Evolutionary conservation across 768 basidiomycete species (phyloP), one percentile per base, ranked within the genome.

Genomic region (Lactifluus hygrophoroides): DNA sequence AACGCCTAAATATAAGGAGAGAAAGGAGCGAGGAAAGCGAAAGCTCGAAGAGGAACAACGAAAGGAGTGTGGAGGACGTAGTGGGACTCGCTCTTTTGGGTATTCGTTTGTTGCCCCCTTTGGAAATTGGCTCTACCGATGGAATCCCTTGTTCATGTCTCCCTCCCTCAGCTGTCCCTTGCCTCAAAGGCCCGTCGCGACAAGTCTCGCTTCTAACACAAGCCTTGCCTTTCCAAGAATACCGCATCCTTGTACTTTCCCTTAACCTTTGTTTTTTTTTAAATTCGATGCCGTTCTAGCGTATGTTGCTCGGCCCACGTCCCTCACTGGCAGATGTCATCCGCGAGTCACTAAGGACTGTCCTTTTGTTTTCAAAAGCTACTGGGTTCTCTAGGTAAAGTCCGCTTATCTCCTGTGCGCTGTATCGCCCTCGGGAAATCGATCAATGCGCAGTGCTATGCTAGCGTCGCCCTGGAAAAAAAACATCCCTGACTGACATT

Each of bases 31-130:
- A 52, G 52, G 27, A 56, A 46, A 46, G 51, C 54, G 42, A 45
- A 50, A n/a, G 62, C 62, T 64, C 3, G 21, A 64, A 51, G 60
- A 40, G 43, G 62, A 64, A 57, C 60, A 62, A 62, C 61, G 61
- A 40, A 53, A 21, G 34, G 50, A 23, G 16, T 16, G 25, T 46
- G 27, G 16, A 28, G 35, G 1, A 2, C 17, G 42, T 10, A 13
- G 17, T 16, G 9, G 34, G 51, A 25, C 38, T 23, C 38, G 51
- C 62, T 25, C 27, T 62, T 57, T 62, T 62, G 62, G 62, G 45
- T 28, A 49, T 54, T 57, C 56, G 62, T 62, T 64, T 64, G 62
- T 64, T 51, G 54, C 60, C 52, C 51, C 27, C 32, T 62, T 54
- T 37, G 60, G 62, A 1, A 58, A 52, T 19, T 42, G 45, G 14